phyloP scores from a whole-genome alignment of 208 protist genomes.

The Leishmania arabica region DNA sequence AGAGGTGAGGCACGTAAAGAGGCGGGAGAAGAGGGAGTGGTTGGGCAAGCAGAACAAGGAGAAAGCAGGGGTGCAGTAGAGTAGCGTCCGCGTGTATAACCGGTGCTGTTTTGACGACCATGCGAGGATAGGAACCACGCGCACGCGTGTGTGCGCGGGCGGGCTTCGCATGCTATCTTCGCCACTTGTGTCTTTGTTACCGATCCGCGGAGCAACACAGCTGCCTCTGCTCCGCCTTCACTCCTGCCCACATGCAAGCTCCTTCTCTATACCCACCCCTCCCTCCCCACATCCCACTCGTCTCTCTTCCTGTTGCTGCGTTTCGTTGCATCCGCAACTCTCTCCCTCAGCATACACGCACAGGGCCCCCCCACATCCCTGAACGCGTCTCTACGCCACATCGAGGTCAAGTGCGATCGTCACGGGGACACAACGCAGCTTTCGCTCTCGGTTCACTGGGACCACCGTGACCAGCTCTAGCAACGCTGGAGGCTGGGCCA shows the following conservation, averaged over 20 bases:
- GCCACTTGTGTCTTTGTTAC: background rate
- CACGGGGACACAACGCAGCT: constrained; percentile 25
- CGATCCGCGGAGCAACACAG: background rate
- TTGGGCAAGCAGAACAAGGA: background rate
- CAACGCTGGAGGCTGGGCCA: constrained; percentile 3
- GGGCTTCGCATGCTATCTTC: background rate
- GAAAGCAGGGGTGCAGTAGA: background rate
- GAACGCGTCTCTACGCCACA: constrained; percentile 8
- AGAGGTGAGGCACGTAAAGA: background rate
- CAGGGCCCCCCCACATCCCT: background rate
- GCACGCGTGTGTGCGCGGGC: background rate
- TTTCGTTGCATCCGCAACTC: background rate
- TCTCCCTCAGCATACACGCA: background rate
- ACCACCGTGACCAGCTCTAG: constrained; percentile 31
- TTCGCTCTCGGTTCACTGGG: constrained; percentile 13
- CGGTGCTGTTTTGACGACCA: background rate
- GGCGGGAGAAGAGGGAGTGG: background rate
- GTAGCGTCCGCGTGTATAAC: background rate
- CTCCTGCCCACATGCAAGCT: background rate
- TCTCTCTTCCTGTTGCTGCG: background rate
- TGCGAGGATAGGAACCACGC: background rate
- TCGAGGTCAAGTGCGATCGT: constrained; percentile 25
- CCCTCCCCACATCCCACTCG: background rate
- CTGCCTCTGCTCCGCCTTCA: constrained; percentile 1
- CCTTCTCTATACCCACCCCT: background rate